These are phyloP conservation scores for Boletus speciosus DNA, from an alignment of 768 basidiomycete species.

Conservation along the genomic window DNA sequence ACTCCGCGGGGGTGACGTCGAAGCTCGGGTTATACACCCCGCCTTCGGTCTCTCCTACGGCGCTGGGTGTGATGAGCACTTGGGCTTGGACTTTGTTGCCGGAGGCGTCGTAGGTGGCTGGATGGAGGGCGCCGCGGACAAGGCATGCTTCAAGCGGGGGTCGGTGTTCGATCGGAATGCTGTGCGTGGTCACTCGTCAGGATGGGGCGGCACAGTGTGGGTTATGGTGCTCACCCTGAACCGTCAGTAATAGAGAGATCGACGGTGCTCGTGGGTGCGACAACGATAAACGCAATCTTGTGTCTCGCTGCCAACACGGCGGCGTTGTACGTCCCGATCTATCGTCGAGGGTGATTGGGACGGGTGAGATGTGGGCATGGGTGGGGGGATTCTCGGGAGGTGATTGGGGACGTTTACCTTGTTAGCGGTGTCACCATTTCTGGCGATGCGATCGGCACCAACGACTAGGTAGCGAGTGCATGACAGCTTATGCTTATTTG, in stretches of 20 bases:
- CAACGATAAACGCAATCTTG: conserved; percentile 87
- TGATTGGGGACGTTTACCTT: conserved; percentile 48
- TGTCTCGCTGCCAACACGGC: conserved; percentile 88
- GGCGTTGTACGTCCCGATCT: conserved; percentile 95
- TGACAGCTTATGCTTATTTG: neutral
- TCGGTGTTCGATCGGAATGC: conserved; percentile 92
- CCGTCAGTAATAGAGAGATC: conserved; percentile 79
- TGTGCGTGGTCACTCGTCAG: conserved; percentile 13
- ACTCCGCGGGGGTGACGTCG: conserved; percentile 91
- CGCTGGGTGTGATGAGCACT: conserved; percentile 78
- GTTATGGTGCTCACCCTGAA: conserved; percentile 38
- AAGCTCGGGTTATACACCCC: conserved; percentile 89
- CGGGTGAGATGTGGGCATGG: neutral
- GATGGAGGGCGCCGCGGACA: conserved; percentile 78
- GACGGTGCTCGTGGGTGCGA: conserved; percentile 89
- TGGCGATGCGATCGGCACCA: conserved; percentile 85
- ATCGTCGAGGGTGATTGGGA: neutral
- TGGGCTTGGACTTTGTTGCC: conserved; percentile 63
- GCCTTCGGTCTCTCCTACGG: conserved; percentile 32
- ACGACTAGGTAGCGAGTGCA: conserved; percentile 47
- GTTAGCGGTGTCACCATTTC: conserved; percentile 96
- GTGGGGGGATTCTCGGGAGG: neutral
- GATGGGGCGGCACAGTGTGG: neutral
- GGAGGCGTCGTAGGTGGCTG: conserved; percentile 35
- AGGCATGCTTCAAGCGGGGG: conserved; percentile 85